Evolutionary conservation across 805 yeast species (phyloP).

Genomic region (Scheffersomyces ergatensis): DNA sequence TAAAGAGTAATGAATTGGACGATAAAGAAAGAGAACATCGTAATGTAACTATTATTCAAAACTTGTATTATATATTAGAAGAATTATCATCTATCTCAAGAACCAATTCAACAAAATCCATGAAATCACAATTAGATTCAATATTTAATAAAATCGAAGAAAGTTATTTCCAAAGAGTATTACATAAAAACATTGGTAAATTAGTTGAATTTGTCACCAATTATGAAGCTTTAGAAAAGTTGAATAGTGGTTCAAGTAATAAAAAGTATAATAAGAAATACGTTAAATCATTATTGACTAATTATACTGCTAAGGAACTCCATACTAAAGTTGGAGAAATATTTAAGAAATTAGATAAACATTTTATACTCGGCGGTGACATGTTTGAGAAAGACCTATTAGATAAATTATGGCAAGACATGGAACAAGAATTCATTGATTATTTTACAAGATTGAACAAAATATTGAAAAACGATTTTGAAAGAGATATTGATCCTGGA

Average conservation of each 20-base stretch:
- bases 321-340: conserved; percentile 52
- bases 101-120: conserved; percentile 20
- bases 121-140: conserved; percentile 17
- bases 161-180: conserved; percentile 30
- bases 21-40: conserved; percentile 41
- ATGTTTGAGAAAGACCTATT: conserved; percentile 53
- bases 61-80: conserved; percentile 33
- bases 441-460: conserved; percentile 53
- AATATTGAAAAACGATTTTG: conserved; percentile 51
- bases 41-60: conserved; percentile 40
- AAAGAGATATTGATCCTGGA: conserved; percentile 49
- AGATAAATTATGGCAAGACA: conserved; percentile 65
- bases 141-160: conserved; percentile 27
- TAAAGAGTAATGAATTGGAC: conserved; percentile 42
- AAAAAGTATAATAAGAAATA: conserved; percentile 63
- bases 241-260: conserved; percentile 46
- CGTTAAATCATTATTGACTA: conserved; percentile 53
- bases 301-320: conserved; percentile 60
- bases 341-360: conserved; percentile 53
- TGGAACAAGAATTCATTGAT: conserved; percentile 61
- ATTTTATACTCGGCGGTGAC: conserved; percentile 41
- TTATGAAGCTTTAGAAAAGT: conserved; percentile 49
- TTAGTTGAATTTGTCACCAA: conserved; percentile 63
- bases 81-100: conserved; percentile 20
- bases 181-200: conserved; percentile 60